Base-by-base conservation (phyloP, 495 filamentous ascomycete species). In the Hypoxylon crocopeplum region DNA sequence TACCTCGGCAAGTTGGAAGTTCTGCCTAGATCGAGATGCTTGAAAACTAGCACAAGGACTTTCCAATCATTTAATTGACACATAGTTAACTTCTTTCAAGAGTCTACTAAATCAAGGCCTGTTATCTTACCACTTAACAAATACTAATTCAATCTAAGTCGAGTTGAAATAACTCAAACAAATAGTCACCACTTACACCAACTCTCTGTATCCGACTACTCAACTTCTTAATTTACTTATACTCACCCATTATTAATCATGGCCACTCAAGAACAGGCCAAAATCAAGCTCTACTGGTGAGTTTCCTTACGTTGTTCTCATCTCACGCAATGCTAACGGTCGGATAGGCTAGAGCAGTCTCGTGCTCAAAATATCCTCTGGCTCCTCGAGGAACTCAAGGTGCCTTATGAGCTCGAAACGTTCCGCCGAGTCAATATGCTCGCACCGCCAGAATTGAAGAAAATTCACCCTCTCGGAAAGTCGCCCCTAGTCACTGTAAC, bases 361-460 rank as follows among this genome's bases (percentile, higher is more conserved):
- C 90, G 93, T 51, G 84, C 89, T 45, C 91, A 96, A 57, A 86
- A 91, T 39, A 89, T 96, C 58, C 78, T 93, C 36, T 96, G 90
- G 91, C 85, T 97, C 33, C 84, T 97, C 44, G 89, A 94, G 72
- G 92, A 94, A 60, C 84, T 94, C 47, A 76, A 84, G n/a, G 47
- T 96, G 21, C 74, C 85, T 40, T 97, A 93, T 75, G 82, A 90
- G 46, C 71, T 97, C 45, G 84, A 91, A 60, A 82, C 82, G 40
- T 94, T 85, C 82, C 85, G 88, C 57, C 88, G 92, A 32, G 69
- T 71, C 33, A 54, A 75, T 27, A 73, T 76, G 72, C 72, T 88
- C 6, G 93, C 93, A 0, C 91, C 91, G 0, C 64, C 77, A 0
- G 87, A 87, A 55, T 79, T 95, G 24, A 87, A 89, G 67, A 72